Base-by-base conservation (phyloP, 1,284 basidiomycete genomes). In the Porodaedalea pini region DNA sequence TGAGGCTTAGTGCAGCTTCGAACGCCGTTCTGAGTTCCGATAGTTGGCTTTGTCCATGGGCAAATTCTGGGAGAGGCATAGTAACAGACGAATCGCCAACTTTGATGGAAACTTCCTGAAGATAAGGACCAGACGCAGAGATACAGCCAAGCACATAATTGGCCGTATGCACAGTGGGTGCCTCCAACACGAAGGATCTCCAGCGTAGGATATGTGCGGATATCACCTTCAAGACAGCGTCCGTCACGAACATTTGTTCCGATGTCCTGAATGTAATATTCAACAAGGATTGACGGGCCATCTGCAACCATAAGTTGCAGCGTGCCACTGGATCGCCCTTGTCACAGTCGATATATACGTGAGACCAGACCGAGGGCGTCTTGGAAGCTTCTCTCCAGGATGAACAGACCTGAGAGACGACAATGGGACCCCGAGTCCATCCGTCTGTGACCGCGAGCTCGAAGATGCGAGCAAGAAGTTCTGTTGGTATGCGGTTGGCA, bases 401-500 rank as follows among this genome's bases (percentile, higher is more conserved):
- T 2, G 78, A 75, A 63, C 82, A 86, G 34, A 85, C 82, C 51
- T 83, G 80, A 11, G 82, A 84, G 41, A 76, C 75, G 44, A 75
- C 72, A 17, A 85, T 66, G 13, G 83, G 83, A 8, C 78, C 81
- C 21, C 75, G 74, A 17, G 76, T 78, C 78, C 80, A 85, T 10
- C 79, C 79, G 49, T 74, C 72, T 21, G 68, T 68, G 6, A 77
- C 74, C 63, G 80, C 82, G 31, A 73, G 67, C 58, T 79, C 75
- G 62, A 85, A 81, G 31, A 85, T 79, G 58, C 70, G 67, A 32
- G 77, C 78, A 40, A 87, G 75, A 21, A 85, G 67, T 63, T 86
- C 84, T 2, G 71, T 70, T 3, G 81, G 81, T 51, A 83, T 71
- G 21, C 78, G 78, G 13, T 76, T 75, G 11, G 82, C 83, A 39